Conservation (phyloP, 108 stramenopile species). For the Nitzschia sp. region DNA sequence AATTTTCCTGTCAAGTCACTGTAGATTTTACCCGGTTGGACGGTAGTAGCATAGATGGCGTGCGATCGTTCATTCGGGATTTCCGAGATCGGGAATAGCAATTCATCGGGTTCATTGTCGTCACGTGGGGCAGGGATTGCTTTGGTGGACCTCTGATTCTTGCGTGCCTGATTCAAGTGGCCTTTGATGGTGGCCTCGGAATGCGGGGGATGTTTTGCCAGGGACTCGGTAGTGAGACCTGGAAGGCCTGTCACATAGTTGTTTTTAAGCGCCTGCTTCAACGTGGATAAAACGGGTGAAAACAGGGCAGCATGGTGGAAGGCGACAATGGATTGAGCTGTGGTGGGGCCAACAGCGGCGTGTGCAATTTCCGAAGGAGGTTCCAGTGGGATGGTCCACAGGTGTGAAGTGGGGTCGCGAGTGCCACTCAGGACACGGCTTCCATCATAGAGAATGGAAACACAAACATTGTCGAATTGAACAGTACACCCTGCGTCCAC, state of each 20-base stretch:
- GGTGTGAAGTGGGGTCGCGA: neutral
- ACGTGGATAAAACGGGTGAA: constrained; percentile 30
- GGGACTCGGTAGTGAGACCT: constrained; percentile 15
- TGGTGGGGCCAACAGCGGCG: no score
- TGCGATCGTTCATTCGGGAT: no score
- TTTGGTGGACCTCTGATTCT: constrained; percentile 27
- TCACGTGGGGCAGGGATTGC: neutral
- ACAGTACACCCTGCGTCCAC: neutral
- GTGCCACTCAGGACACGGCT: no score
- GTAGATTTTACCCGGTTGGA: constrained; percentile 22
- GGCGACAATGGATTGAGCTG: constrained; percentile 13
- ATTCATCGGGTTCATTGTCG: no score
- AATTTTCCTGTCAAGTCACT: constrained; percentile 46
- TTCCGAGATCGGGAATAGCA: no score
- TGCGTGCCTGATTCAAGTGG: constrained; percentile 16
- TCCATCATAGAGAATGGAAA: no score
- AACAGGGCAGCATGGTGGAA: constrained; percentile 41
- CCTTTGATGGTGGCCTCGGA: no score
- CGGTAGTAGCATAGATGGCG: no score
- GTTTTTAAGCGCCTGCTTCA: constrained; percentile 18
- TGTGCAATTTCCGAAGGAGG: no score
- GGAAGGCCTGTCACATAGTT: constrained; percentile 20
- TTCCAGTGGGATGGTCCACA: no score
- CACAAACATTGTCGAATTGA: no score
- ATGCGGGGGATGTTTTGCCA: no score